Percentiles rank a stretch among this genome's conserved stretches.
Evolutionary conservation across 2,329 filamentous ascomycete species (phyloP).

Genomic region (Phialophora macrospora): DNA sequence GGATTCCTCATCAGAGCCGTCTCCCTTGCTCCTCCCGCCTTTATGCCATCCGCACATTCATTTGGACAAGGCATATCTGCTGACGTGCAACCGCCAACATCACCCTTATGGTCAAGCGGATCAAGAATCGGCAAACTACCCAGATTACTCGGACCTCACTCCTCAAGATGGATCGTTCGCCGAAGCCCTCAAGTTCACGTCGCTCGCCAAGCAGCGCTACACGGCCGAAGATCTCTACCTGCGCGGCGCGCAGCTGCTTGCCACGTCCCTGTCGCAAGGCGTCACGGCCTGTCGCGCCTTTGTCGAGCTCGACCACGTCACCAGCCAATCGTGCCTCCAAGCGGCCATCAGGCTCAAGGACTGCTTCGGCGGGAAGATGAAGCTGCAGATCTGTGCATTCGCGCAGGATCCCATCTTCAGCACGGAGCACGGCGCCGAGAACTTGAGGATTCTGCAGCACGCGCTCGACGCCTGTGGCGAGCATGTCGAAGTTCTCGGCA

Average conservation of each 20-base stretch:
- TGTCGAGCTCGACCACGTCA: conserved; percentile 70
- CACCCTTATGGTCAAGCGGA: conserved; percentile 16
- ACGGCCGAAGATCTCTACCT: conserved; percentile 65
- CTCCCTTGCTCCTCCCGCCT: conserved; percentile 53
- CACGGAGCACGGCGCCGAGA: conserved; percentile 56
- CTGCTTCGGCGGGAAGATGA: conserved; percentile 58
- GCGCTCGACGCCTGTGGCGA: conserved; percentile 47
- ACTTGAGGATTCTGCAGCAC: conserved; percentile 56
- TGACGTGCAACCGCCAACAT: conserved; percentile 39
- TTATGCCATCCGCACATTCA: conserved; percentile 76
- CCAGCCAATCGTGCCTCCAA: conserved; percentile 62
- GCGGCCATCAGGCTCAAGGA: conserved; percentile 63
- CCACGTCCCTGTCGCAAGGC: conserved; percentile 66
- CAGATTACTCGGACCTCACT: conserved; percentile 61
- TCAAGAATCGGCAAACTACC: conserved; percentile 17
- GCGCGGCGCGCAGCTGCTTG: conserved; percentile 68
- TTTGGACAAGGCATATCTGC: conserved; percentile 60
- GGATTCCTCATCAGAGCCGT: conserved; percentile 14
- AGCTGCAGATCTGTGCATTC: conserved; percentile 71
- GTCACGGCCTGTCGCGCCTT: conserved; percentile 73
- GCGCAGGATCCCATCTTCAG: conserved; percentile 72
- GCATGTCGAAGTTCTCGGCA: conserved; percentile 65
- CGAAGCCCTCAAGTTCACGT: conserved; percentile 67
- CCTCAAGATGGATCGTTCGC: conserved; percentile 66
- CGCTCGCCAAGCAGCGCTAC: conserved; percentile 67